phyloP scores from a whole-genome alignment of 2,329 filamentous ascomycete species.

The Apiospora marii region DNA sequence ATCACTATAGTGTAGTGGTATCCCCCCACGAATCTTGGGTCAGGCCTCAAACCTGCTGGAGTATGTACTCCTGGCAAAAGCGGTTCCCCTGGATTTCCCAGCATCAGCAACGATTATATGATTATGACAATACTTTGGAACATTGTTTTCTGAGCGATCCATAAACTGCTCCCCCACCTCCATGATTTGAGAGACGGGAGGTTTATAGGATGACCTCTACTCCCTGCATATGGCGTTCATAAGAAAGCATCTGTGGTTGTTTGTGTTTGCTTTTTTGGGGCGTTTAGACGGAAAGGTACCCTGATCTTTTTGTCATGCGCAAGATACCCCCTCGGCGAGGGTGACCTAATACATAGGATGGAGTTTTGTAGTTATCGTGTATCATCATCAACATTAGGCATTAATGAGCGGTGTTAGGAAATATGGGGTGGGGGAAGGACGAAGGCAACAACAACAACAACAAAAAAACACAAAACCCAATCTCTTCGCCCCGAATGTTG shows the following conservation, averaged over 20 bases:
- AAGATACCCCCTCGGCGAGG: constrained; percentile 21
- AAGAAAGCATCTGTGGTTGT: background rate
- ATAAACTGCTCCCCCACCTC: background rate
- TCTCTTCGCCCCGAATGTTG: background rate
- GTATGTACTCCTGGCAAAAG: background rate
- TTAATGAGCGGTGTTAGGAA: constrained; percentile 19
- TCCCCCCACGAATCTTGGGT: background rate
- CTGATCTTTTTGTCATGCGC: constrained; percentile 17
- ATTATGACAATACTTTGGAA: constrained; percentile 24
- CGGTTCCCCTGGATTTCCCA: background rate
- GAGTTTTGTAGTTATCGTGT: constrained; percentile 21
- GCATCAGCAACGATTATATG: constrained; percentile 25
- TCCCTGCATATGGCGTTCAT: constrained; percentile 15
- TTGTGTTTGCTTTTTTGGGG: constrained; percentile 1
- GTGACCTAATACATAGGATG: constrained; percentile 22
- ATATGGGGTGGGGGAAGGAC: background rate
- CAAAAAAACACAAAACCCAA: background rate
- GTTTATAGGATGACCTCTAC: background rate
- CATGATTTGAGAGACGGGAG: background rate
- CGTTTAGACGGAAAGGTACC: constrained; percentile 20
- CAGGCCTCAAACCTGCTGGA: background rate
- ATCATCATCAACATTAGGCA: constrained; percentile 20
- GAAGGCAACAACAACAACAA: background rate
- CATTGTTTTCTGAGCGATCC: constrained; percentile 15
- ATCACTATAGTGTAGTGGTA: constrained; percentile 42